Percentiles rank a stretch among this genome's conserved stretches.
Conservation (phyloP, 139 green algal species). For the Tetradesmus lagerheimii region DNA sequence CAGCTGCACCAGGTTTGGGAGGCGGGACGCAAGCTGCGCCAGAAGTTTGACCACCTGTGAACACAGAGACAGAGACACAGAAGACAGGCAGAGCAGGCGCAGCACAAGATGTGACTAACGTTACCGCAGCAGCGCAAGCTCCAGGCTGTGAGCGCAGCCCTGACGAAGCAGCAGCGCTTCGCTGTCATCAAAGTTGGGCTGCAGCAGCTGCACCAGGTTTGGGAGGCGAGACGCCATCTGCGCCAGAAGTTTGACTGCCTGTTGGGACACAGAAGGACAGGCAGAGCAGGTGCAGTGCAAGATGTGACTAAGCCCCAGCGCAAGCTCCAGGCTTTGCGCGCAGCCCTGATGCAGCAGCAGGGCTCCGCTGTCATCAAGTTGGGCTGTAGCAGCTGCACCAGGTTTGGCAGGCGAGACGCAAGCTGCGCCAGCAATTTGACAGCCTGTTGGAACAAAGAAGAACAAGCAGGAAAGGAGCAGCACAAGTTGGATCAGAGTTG, state of each 20-base stretch:
- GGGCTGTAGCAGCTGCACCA: slow-evolving; percentile 72
- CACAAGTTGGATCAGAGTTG: neutral
- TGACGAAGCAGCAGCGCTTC: slow-evolving; percentile 47
- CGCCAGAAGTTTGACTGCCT: slow-evolving; percentile 42
- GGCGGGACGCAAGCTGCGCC: slow-evolving; percentile 52
- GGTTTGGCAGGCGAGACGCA: slow-evolving; percentile 57
- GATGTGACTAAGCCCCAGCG: neutral
- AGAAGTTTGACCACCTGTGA: slow-evolving; percentile 45
- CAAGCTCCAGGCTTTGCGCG: slow-evolving; percentile 42
- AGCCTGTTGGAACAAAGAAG: neutral
- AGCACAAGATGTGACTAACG: neutral
- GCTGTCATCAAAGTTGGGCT: slow-evolving; percentile 27
- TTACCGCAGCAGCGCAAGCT: slow-evolving; percentile 39
- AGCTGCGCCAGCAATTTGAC: slow-evolving; percentile 55
- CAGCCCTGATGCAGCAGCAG: slow-evolving; percentile 55
- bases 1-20: slow-evolving; percentile 72
- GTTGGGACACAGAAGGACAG: neutral
- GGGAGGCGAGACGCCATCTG: slow-evolving; percentile 61
- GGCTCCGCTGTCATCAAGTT: slow-evolving; percentile 21
- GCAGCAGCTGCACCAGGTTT: slow-evolving; percentile 73
- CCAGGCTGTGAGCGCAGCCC: slow-evolving; percentile 51
- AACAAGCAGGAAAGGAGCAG: too few relatives aligned
- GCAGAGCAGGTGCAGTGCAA: neutral
- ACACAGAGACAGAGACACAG: neutral
- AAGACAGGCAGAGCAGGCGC: too few relatives aligned